phyloP scores from a whole-genome alignment of 805 yeast genomes.

The Saturnispora galanensis region DNA sequence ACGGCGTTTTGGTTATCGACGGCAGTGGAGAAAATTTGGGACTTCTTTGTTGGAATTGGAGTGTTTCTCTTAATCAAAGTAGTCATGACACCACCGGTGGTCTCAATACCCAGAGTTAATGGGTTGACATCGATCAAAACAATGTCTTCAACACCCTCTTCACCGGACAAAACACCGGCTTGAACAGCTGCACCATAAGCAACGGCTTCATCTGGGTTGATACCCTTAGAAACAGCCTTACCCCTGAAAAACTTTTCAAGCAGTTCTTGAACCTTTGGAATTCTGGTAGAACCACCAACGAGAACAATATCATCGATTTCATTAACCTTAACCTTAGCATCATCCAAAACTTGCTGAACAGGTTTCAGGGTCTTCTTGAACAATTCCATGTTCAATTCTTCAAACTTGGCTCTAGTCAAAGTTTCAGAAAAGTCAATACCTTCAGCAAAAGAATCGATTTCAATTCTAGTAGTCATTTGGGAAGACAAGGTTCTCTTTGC shows the following conservation, averaged over 20 bases:
- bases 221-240: conserved; percentile 93
- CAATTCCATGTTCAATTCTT: conserved; percentile 86
- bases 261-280: conserved; percentile 94
- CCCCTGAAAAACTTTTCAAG: conserved; percentile 86
- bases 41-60: conserved; percentile 90
- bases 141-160: conserved; percentile 83
- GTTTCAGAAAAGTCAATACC: conserved; percentile 95
- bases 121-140: conserved; percentile 91
- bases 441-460: conserved; percentile 88
- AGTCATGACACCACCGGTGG: conserved; percentile 97
- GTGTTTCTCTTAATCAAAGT: conserved; percentile 91
- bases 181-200: conserved; percentile 99
- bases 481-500: conserved; percentile 95
- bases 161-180: conserved; percentile 96
- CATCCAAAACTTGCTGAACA: conserved; percentile 91
- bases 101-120: conserved; percentile 90
- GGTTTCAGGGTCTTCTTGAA: conserved; percentile 94
- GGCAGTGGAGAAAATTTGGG: conserved; percentile 92
- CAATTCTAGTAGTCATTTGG: conserved; percentile 91
- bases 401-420: conserved; percentile 94
- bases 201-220: conserved; percentile 99
- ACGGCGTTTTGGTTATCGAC: conserved; percentile 96
- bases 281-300: conserved; percentile 99
- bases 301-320: conserved; percentile 91
- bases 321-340: conserved; percentile 77